phyloP scores from a whole-genome alignment of 192 early-diverging fungal genomes.

The Geranomyces michiganensis region DNA sequence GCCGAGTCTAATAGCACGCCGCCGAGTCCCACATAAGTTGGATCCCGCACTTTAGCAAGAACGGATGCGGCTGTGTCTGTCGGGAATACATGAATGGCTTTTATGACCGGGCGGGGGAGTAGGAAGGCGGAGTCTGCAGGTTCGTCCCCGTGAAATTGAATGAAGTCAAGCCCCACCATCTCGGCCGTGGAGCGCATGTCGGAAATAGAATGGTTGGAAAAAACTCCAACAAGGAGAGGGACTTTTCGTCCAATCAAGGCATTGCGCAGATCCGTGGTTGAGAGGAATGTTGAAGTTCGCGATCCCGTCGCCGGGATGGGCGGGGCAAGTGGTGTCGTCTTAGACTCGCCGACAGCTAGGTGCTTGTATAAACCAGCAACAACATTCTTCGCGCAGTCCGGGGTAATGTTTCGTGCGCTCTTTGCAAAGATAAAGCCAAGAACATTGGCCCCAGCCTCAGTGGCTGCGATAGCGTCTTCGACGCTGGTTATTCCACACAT shows the following conservation, averaged over 20 bases:
- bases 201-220: slow-evolving; percentile 80
- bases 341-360: background rate
- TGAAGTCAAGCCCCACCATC: slow-evolving; percentile 77
- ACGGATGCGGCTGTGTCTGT: slow-evolving; percentile 57
- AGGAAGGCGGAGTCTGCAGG: slow-evolving; percentile 62
- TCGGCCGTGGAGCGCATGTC: slow-evolving; percentile 70
- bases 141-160: slow-evolving; percentile 93
- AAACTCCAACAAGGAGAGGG: slow-evolving; percentile 93
- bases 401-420: slow-evolving; percentile 75
- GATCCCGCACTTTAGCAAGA: background rate
- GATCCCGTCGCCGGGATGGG: slow-evolving; percentile 5
- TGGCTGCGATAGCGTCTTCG: slow-evolving; percentile 78
- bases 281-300: background rate
- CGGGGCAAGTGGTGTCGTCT: background rate
- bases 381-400: slow-evolving; percentile 70
- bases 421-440: slow-evolving; percentile 95
- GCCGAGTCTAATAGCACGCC: slow-evolving; percentile 54
- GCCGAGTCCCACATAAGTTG: slow-evolving; percentile 23
- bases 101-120: slow-evolving; percentile 83
- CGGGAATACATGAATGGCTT: slow-evolving; percentile 77
- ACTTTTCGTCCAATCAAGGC: slow-evolving; percentile 22
- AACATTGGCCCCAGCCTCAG: slow-evolving; percentile 80
- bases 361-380: slow-evolving; percentile 63
- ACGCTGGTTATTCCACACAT: slow-evolving; percentile 88
- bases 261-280: background rate